Conservation (phyloP, 768 basidiomycete species). For the Trametes coccinea region DNA sequence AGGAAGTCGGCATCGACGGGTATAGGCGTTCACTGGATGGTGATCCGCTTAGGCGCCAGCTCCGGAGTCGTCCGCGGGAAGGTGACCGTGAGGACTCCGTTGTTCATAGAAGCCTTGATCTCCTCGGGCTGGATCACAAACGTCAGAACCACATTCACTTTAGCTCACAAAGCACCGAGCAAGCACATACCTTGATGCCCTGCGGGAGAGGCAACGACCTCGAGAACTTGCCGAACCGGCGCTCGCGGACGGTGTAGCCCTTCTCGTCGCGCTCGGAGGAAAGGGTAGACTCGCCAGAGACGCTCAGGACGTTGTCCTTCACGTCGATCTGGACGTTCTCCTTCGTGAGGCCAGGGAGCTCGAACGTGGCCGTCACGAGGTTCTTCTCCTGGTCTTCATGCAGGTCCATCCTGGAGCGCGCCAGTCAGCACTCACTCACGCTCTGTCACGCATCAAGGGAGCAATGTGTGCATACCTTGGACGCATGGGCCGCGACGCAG, state of each 20-base stretch:
- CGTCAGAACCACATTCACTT: no score
- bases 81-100: slow-evolving; percentile 31
- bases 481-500: slow-evolving; percentile 15
- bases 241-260: slow-evolving; percentile 37
- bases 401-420: slow-evolving; percentile 47
- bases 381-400: slow-evolving; percentile 49
- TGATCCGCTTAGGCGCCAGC: slow-evolving; percentile 25
- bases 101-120: slow-evolving; percentile 29
- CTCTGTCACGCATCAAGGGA: neutral
- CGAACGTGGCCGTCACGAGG: slow-evolving; percentile 53
- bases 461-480: slow-evolving; percentile 23
- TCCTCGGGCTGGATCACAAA: slow-evolving; percentile 24
- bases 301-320: slow-evolving; percentile 46
- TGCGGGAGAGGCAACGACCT: slow-evolving; percentile 29
- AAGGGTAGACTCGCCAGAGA: slow-evolving; percentile 48
- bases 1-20: neutral
- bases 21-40: slow-evolving; percentile 4
- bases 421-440: neutral
- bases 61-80: slow-evolving; percentile 30
- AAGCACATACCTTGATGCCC: slow-evolving; percentile 28
- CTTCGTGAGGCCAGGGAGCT: slow-evolving; percentile 54
- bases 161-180: no score
- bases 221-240: slow-evolving; percentile 30
- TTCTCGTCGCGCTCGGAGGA: slow-evolving; percentile 36
- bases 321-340: slow-evolving; percentile 54